Percentiles rank a stretch among this genome's conserved stretches.
Evolutionary conservation across 805 yeast species (phyloP).

Genomic region (Sporopachydermia lactativora): DNA sequence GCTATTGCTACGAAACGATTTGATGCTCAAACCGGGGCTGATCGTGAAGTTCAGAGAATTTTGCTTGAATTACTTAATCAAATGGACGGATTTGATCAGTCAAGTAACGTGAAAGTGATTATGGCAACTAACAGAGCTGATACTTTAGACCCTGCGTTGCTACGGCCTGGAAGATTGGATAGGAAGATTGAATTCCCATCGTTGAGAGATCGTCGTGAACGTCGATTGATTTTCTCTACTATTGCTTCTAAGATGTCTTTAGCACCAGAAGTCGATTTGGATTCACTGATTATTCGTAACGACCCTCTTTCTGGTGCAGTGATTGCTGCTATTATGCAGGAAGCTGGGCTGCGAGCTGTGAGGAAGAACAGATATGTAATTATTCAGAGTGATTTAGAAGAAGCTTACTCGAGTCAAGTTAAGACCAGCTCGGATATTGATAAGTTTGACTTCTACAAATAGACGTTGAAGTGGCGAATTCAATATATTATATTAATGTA

Average conservation of each 20-base stretch:
- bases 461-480: conserved; percentile 5
- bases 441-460: conserved; percentile 95
- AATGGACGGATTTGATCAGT: conserved; percentile 98
- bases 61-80: conserved; percentile 90
- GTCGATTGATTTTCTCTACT: conserved; percentile 91
- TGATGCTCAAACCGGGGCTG: conserved; percentile 99
- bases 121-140: conserved; percentile 99
- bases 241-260: conserved; percentile 95
- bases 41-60: conserved; percentile 97
- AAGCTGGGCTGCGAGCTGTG: conserved; percentile 97
- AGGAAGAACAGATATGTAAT: conserved; percentile 97
- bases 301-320: conserved; percentile 94
- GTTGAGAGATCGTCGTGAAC: conserved; percentile 91
- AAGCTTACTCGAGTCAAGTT: conserved; percentile 94
- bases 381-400: conserved; percentile 90
- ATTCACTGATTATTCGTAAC: conserved; percentile 85
- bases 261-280: conserved; percentile 96
- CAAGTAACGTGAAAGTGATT: conserved; percentile 88
- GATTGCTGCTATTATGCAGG: conserved; percentile 99
- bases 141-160: conserved; percentile 93
- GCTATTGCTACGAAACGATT: conserved; percentile 98
- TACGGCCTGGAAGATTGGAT: conserved; percentile 97
- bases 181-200: conserved; percentile 97
- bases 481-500: no score
- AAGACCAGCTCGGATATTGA: conserved; percentile 92